Evolutionary conservation across 495 filamentous ascomycete species (phyloP).

Genomic region (Halenospora varia): DNA sequence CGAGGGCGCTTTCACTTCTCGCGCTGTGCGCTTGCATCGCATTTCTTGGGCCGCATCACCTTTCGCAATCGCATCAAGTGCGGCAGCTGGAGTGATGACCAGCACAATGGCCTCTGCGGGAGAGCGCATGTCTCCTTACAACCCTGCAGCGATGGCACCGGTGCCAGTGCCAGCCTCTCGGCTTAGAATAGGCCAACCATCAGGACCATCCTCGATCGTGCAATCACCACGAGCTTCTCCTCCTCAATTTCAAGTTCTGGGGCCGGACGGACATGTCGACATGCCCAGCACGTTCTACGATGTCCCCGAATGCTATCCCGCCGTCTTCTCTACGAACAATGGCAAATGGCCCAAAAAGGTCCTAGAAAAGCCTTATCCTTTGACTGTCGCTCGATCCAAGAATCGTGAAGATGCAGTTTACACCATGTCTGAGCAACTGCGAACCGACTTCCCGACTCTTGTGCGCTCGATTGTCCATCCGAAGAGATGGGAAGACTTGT

Average conservation of each 20-base stretch:
- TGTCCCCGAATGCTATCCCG: slow-evolving; percentile 20
- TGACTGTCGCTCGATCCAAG: slow-evolving; percentile 18
- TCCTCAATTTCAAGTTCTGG: background rate
- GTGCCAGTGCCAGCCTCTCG: background rate
- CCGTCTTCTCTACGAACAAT: slow-evolving; percentile 32
- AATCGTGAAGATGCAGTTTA: slow-evolving; percentile 9
- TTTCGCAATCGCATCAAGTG: too few relatives aligned
- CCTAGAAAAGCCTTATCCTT: slow-evolving; percentile 22
- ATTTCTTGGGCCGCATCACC: too few relatives aligned
- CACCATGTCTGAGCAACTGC: slow-evolving; percentile 26
- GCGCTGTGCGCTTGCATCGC: too few relatives aligned
- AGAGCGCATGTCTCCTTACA: background rate
- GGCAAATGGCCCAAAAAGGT: slow-evolving; percentile 22
- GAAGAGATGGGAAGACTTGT: slow-evolving; percentile 31
- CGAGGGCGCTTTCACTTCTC: too few relatives aligned
- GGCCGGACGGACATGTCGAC: background rate
- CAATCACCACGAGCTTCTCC: background rate
- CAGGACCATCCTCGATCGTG: background rate
- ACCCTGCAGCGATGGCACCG: background rate
- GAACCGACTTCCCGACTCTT: slow-evolving; percentile 25
- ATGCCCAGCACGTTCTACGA: slow-evolving; percentile 23
- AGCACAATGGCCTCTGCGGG: background rate
- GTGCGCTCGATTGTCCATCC: slow-evolving; percentile 18
- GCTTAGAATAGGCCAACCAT: background rate
- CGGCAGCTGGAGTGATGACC: too few relatives aligned